These are phyloP conservation scores for Solanum microdontum DNA, from an alignment of 257 asterid species.

Conservation along the genomic window DNA sequence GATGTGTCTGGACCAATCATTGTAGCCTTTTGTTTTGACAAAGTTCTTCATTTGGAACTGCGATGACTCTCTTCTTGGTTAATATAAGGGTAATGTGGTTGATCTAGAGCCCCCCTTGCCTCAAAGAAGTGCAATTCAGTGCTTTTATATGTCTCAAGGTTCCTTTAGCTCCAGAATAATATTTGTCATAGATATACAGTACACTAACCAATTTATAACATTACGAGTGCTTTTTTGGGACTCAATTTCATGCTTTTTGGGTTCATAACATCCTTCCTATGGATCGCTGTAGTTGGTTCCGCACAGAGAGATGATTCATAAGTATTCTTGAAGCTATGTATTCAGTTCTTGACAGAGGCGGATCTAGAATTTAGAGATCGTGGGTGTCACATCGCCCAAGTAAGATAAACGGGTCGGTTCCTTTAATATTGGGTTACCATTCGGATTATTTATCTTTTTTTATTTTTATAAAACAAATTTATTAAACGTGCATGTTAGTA, in stretches of 20 bases:
- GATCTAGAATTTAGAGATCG: too few species aligned
- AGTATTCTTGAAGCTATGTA: background rate
- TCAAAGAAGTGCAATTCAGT: background rate
- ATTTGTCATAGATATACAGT: background rate
- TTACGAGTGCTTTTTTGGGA: background rate
- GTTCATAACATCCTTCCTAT: background rate
- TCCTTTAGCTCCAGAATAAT: background rate
- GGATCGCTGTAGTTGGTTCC: background rate
- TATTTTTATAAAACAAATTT: too few species aligned
- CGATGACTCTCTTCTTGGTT: background rate
- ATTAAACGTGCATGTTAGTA: too few species aligned
- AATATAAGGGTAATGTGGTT: background rate
- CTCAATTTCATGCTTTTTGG: background rate
- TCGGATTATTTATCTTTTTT: too few species aligned
- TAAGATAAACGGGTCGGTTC: too few species aligned
- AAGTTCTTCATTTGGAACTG: slow-evolving; percentile 18
- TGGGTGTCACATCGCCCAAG: too few species aligned
- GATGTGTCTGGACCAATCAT: slow-evolving; percentile 64
- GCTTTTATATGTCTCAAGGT: background rate
- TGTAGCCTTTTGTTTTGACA: slow-evolving; percentile 45
- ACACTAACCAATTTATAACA: background rate
- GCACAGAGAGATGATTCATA: background rate
- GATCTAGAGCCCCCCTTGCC: background rate
- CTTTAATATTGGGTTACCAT: too few species aligned
- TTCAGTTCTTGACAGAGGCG: too few species aligned